Percentiles rank a stretch among this genome's conserved stretches.
Conservation (phyloP, 83 land plant genomes). For the Picea abies region DNA sequence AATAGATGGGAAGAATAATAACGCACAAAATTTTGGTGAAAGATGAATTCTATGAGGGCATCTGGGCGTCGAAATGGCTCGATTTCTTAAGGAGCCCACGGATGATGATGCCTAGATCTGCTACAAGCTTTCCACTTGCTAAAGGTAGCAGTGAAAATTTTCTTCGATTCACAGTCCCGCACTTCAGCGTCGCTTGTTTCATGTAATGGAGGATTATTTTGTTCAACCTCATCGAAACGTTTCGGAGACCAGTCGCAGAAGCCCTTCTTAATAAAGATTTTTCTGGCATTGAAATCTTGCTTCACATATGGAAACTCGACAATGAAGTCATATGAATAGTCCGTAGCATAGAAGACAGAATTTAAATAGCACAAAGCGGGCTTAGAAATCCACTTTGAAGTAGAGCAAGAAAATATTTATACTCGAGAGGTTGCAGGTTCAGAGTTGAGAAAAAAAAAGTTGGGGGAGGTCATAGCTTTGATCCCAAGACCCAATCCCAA, state of each 20-base stretch:
- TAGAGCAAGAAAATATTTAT: neutral
- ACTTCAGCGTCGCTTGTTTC: neutral
- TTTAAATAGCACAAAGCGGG: neutral
- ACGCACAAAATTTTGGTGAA: too few relatives aligned
- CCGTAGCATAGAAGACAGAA: neutral
- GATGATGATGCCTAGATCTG: too few relatives aligned
- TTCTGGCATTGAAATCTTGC: neutral
- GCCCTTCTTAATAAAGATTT: neutral
- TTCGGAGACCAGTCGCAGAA: conserved; percentile 8
- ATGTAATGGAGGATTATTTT: neutral
- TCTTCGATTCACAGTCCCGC: neutral
- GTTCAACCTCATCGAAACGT: conserved; percentile 5
- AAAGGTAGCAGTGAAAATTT: neutral
- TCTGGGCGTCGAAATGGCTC: too few relatives aligned
- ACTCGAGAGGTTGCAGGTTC: neutral
- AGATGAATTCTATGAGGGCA: too few relatives aligned
- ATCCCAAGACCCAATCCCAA: too few relatives aligned
- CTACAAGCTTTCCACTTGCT: neutral
- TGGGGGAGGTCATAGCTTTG: too few relatives aligned
- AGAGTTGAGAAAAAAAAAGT: neutral
- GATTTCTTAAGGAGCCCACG: too few relatives aligned
- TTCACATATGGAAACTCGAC: neutral
- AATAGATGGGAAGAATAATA: too few relatives aligned
- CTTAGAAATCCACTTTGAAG: neutral
- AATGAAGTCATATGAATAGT: neutral